Evolutionary conservation across 2,329 filamentous ascomycete species (phyloP), one percentile per base, ranked within the genome.

Genomic region (Sodiomyces alkalinus): DNA sequence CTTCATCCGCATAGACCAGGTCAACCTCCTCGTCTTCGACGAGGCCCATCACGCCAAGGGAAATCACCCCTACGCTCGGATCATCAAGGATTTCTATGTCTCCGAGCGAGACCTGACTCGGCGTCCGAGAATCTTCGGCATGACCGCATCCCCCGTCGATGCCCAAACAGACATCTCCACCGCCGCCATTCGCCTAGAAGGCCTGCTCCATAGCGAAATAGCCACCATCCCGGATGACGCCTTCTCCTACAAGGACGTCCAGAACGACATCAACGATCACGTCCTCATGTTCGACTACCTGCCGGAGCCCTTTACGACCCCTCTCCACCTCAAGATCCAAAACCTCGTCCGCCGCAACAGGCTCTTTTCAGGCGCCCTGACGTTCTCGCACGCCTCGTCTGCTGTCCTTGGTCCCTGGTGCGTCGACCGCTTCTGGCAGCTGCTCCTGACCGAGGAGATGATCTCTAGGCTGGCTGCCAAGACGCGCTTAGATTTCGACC

Each of bases 1-100:
- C 1, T 92, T 83, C 50, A 67, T 94, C 33, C 67, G 53, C 7
- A 93, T 98, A 57, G 58, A 70, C 12, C 71, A 80, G 40, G 83
- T 96, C 49, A 96, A 87, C 43, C 65, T 98, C 2, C 60, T 98
- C 20, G 74, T 96, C 34, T 93, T 98, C 39, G 90, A 98, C 43
- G 90, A 98, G 52, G 90, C 86, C 5, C 90, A 98, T 43, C 90
- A 96, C 45, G 74, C 87, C 1, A 98, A 98, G 53, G 92, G 87
- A 48, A 80, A 85, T 28, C 90, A 98, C 43, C 68, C 82, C 0
- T 98, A 93, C 45, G 82, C 87, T 13, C 68, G 72, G 17, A 90
- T 98, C 33, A 81, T 98, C 53, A 85, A 80, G 41, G 79, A 92
- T 33, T 85, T 81, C 40, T 96, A 94, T 44, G 42, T 71, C 2